phyloP scores from a whole-genome alignment of 768 basidiomycete genomes.

The Suillus fuscotomentosus region DNA sequence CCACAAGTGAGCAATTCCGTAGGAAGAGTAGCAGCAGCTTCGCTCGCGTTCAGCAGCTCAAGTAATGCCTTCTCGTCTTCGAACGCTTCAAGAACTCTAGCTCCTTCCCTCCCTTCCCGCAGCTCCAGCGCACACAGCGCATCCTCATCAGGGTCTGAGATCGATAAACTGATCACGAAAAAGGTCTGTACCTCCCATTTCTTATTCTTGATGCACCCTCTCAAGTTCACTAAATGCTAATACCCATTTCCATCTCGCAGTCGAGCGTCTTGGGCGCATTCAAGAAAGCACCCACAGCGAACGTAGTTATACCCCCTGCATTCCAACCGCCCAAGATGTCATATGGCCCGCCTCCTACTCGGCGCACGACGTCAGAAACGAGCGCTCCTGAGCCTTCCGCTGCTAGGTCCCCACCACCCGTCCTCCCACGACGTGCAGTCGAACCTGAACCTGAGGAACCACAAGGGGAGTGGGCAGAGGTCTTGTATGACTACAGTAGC shows the following conservation, averaged over 20 bases:
- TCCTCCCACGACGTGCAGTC: conserved; percentile 13
- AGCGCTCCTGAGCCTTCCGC: conserved; percentile 9
- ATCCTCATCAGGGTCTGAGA: conserved; percentile 19
- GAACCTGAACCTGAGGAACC: conserved; percentile 33
- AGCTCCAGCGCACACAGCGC: conserved; percentile 19
- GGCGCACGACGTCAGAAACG: conserved; percentile 30
- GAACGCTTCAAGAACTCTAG: neutral
- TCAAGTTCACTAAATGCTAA: neutral
- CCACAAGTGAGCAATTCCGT: conserved; percentile 41
- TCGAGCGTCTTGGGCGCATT: conserved; percentile 21
- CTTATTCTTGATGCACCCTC: conserved; percentile 24
- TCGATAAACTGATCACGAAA: conserved; percentile 27
- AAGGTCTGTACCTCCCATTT: conserved; percentile 24
- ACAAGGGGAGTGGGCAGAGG: conserved; percentile 75
- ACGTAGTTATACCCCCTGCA: conserved; percentile 36
- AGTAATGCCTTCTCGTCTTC: neutral
- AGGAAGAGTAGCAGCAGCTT: conserved; percentile 59
- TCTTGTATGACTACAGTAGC: conserved; percentile 71
- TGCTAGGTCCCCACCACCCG: conserved; percentile 25
- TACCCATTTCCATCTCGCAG: conserved; percentile 6
- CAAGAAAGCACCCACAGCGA: conserved; percentile 36
- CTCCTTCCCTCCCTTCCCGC: conserved; percentile 16
- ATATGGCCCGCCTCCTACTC: conserved; percentile 54
- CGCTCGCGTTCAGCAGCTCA: conserved; percentile 38
- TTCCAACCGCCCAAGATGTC: conserved; percentile 42